Percentiles rank a stretch among this genome's conserved stretches.
Conservation (phyloP, 108 stramenopile genomes). For the Nannochloropsis salina region DNA sequence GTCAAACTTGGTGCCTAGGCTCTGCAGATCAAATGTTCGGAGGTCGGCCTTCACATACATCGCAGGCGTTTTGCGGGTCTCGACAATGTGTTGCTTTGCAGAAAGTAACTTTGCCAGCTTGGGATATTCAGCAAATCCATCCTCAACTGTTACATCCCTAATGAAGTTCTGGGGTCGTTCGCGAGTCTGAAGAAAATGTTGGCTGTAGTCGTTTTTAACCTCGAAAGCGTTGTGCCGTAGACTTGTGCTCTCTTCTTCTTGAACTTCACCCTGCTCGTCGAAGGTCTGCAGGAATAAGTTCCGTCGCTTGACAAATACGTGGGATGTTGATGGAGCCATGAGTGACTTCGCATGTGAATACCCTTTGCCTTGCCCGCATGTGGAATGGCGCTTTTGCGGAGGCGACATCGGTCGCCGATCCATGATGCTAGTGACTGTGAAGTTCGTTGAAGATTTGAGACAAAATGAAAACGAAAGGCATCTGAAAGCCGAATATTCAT, state of each 20-base stretch:
- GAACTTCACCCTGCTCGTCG: background rate
- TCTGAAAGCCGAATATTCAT: no score
- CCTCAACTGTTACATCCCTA: background rate
- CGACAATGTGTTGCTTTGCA: background rate
- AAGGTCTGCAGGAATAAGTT: slow-evolving; percentile 20
- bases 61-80: background rate
- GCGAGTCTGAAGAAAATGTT: background rate
- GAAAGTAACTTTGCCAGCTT: background rate
- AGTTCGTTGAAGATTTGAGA: no score
- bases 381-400: no score
- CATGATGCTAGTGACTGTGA: no score
- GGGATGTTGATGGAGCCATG: background rate
- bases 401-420: no score
- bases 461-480: no score
- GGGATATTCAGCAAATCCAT: background rate
- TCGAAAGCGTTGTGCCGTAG: background rate
- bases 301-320: background rate
- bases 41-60: slow-evolving; percentile 21
- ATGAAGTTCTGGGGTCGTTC: slow-evolving; percentile 7
- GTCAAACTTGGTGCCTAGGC: background rate
- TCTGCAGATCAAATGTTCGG: background rate
- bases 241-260: background rate
- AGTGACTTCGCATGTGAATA: background rate
- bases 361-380: background rate
- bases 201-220: slow-evolving; percentile 18